Conservation (phyloP, 2,329 filamentous ascomycete genomes). For the Beauveria caledonica region DNA sequence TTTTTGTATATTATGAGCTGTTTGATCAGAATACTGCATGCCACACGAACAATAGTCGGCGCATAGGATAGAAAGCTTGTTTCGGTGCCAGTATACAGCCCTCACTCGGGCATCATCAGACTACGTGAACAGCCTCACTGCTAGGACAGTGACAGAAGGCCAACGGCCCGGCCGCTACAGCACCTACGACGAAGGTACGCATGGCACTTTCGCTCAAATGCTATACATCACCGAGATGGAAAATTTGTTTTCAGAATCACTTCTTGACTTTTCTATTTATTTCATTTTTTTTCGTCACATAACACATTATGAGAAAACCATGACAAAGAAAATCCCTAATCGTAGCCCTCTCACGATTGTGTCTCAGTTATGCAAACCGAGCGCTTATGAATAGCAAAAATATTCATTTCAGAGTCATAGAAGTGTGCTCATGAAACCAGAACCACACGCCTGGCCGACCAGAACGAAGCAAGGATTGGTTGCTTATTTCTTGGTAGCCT, state of each 20-base stretch:
- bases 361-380: constrained; percentile 31
- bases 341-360: constrained; percentile 36
- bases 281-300: constrained; percentile 32
- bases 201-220: too few relatives aligned
- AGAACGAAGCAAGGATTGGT: constrained; percentile 15
- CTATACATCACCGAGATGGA: too few relatives aligned
- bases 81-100: background rate
- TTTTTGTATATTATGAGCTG: background rate
- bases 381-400: constrained; percentile 37
- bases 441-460: constrained; percentile 14
- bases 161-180: too few relatives aligned
- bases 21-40: background rate
- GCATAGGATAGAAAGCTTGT: background rate
- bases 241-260: constrained; percentile 22
- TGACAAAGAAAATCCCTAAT: constrained; percentile 28
- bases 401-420: constrained; percentile 33
- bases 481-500: constrained; percentile 65
- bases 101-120: too few relatives aligned
- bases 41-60: background rate
- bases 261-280: constrained; percentile 40
- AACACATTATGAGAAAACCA: constrained; percentile 37
- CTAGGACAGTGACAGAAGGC: too few relatives aligned
- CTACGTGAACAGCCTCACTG: background rate
- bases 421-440: constrained; percentile 32
- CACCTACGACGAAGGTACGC: too few relatives aligned